These are phyloP conservation scores for Cicer arietinum DNA, from an alignment of 306 rosid genomes.

Conservation along the genomic window DNA sequence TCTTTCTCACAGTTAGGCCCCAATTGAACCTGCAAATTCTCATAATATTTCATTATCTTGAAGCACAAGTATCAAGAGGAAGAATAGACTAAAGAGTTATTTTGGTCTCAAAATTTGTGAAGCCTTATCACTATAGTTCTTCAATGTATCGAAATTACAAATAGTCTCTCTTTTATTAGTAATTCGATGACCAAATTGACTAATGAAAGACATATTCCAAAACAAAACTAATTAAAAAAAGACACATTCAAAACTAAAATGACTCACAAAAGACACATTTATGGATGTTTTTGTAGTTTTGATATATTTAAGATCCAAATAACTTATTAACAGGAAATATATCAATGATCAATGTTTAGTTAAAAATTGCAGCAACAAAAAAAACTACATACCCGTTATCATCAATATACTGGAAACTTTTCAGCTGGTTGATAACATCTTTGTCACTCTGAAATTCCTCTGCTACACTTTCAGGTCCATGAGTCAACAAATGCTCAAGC, in stretches of 20 bases:
- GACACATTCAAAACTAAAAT: too few species aligned
- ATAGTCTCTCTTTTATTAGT: too few species aligned
- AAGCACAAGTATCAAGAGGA: neutral
- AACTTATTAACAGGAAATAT: neutral
- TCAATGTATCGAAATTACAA: too few species aligned
- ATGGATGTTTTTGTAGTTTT: too few species aligned
- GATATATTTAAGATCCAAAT: too few species aligned
- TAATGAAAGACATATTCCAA: too few species aligned
- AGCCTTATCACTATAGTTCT: too few species aligned
- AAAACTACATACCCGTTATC: slow-evolving; percentile 60
- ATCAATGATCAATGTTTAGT: neutral
- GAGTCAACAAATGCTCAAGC: slow-evolving; percentile 83
- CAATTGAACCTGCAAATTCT: slow-evolving; percentile 77
- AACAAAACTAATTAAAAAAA: too few species aligned
- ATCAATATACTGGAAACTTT: slow-evolving; percentile 71
- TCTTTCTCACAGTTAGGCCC: slow-evolving; percentile 87
- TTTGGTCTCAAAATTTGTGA: too few species aligned
- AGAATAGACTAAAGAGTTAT: too few species aligned
- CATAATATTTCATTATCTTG: slow-evolving; percentile 12
- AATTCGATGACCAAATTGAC: too few species aligned
- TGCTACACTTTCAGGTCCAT: slow-evolving; percentile 92
- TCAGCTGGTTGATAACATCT: slow-evolving; percentile 66
- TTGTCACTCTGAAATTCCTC: slow-evolving; percentile 74
- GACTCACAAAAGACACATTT: too few species aligned
- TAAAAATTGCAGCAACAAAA: neutral